Evolutionary conservation across 805 yeast genomes (phyloP).

Genomic region (Blastobotrys robertii): DNA sequence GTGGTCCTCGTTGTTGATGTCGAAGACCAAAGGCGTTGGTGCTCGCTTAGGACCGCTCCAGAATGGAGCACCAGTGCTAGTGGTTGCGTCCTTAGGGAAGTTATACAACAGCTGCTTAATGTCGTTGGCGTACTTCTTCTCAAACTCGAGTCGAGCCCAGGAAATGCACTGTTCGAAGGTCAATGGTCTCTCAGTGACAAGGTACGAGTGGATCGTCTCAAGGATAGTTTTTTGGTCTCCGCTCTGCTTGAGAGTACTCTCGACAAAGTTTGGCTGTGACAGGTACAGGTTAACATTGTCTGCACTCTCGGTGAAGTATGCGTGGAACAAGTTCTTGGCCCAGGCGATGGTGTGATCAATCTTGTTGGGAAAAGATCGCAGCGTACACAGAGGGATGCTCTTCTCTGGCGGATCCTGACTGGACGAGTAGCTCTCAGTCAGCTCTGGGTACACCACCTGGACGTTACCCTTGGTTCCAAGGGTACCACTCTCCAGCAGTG

Average conservation of each 20-base stretch:
- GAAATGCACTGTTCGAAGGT: slow-evolving; percentile 86
- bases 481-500: slow-evolving; percentile 93
- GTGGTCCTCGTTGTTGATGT: slow-evolving; percentile 66
- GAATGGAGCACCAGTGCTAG: slow-evolving; percentile 84
- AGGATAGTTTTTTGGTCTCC: slow-evolving; percentile 85
- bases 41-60: slow-evolving; percentile 99
- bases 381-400: slow-evolving; percentile 92
- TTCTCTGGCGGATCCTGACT: slow-evolving; percentile 99
- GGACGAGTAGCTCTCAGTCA: slow-evolving; percentile 93
- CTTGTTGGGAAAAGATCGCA: slow-evolving; percentile 95
- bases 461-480: slow-evolving; percentile 98
- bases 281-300: slow-evolving; percentile 87
- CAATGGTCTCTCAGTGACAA: slow-evolving; percentile 74
- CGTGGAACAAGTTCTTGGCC: slow-evolving; percentile 94
- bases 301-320: slow-evolving; percentile 81
- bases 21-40: slow-evolving; percentile 76
- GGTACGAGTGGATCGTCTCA: slow-evolving; percentile 59
- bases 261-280: slow-evolving; percentile 87
- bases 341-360: slow-evolving; percentile 99
- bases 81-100: slow-evolving; percentile 89
- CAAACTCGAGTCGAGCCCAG: slow-evolving; percentile 92
- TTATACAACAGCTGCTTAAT: slow-evolving; percentile 84
- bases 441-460: slow-evolving; percentile 86
- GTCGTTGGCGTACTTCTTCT: slow-evolving; percentile 73
- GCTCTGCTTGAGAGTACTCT: slow-evolving; percentile 80